phyloP scores from a whole-genome alignment of 192 early-diverging fungal genomes.

The Diversispora epigaea region DNA sequence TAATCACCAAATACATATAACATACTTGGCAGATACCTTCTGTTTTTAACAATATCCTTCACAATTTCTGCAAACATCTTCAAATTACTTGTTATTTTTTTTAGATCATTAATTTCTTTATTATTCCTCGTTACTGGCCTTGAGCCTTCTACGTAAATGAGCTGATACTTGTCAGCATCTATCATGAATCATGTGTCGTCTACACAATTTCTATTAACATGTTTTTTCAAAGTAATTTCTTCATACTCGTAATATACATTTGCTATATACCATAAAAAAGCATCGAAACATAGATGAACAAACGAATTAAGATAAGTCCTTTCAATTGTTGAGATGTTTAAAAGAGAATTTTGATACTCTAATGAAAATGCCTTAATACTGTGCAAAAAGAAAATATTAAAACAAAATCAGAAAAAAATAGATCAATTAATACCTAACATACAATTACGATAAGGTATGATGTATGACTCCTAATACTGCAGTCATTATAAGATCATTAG shows the following conservation, averaged over 20 bases:
- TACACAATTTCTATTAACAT: neutral
- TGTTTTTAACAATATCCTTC: constrained; percentile 27
- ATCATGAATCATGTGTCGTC: neutral
- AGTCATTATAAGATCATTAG: constrained; percentile 11
- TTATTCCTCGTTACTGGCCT: constrained; percentile 12
- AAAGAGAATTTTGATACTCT: constrained; percentile 8
- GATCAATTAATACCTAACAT: neutral
- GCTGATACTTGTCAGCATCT: constrained; percentile 26
- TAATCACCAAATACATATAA: constrained; percentile 27
- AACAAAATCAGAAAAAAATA: neutral
- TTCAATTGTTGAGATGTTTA: constrained; percentile 11
- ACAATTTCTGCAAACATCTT: constrained; percentile 27
- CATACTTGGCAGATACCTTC: constrained; percentile 8
- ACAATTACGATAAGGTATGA: constrained; percentile 27
- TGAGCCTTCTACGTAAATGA: constrained; percentile 32
- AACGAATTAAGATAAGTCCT: constrained; percentile 19
- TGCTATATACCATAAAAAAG: constrained; percentile 20
- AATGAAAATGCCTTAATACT: constrained; percentile 27
- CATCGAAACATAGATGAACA: constrained; percentile 29
- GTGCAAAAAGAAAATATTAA: neutral
- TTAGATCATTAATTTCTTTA: constrained; percentile 9
- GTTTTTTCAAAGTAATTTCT: neutral
- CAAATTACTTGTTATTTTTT: constrained; percentile 30
- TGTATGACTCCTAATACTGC: constrained; percentile 31
- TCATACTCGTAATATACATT: constrained; percentile 28